Evolutionary conservation across 148 eudicot species (phyloP).

Genomic region (Drosera capensis): DNA sequence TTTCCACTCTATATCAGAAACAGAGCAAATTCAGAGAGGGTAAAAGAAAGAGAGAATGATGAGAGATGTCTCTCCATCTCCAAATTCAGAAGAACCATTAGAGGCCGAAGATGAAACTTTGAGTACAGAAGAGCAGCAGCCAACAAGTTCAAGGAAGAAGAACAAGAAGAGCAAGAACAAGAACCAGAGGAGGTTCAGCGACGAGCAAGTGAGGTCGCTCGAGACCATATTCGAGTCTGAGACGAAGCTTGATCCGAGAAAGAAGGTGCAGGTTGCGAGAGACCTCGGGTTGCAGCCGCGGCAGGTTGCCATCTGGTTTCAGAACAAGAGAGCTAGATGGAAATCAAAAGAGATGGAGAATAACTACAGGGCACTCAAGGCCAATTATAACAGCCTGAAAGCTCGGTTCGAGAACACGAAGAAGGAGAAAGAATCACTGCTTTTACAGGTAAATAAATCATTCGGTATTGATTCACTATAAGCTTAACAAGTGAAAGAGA

Average conservation of each 20-base stretch:
- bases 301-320: conserved; percentile 38
- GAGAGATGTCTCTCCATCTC: too few relatives aligned
- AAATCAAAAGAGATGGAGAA: conserved; percentile 28
- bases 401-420: conserved; percentile 15
- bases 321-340: conserved; percentile 34
- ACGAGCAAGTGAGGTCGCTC: conserved; percentile 23
- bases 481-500: neutral
- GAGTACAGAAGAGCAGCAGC: too few relatives aligned
- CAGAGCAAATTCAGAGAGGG: too few relatives aligned
- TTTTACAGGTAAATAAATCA: conserved; percentile 12
- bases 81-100: too few relatives aligned
- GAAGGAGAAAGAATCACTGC: conserved; percentile 22
- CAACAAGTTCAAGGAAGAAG: too few relatives aligned
- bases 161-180: conserved; percentile 14
- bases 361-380: conserved; percentile 18
- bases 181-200: conserved; percentile 17
- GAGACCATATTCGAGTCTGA: conserved; percentile 23
- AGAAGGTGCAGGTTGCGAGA: conserved; percentile 21
- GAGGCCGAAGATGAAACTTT: too few relatives aligned
- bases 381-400: conserved; percentile 14
- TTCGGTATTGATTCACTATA: neutral
- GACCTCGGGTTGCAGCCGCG: conserved; percentile 33
- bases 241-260: conserved; percentile 23
- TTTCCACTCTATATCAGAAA: too few relatives aligned
- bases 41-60: too few relatives aligned